Percentiles rank a stretch among this genome's conserved stretches.
phyloP scores from a whole-genome alignment of 305 asterid genomes.

The Andrographis paniculata region DNA sequence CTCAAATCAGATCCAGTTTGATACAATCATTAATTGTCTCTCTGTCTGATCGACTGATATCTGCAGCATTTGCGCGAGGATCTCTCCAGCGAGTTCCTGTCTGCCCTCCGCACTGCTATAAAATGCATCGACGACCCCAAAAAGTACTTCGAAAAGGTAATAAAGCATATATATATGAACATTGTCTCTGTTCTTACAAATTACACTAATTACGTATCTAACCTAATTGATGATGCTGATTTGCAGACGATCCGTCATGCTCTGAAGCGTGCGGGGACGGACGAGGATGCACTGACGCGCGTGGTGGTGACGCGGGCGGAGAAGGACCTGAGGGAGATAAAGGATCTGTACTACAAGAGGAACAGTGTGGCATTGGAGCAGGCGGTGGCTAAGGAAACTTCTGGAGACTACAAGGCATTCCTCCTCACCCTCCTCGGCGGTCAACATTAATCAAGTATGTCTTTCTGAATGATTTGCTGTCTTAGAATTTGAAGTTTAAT shows the following conservation, averaged over 20 bases:
- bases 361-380: slow-evolving; percentile 51
- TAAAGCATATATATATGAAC: slow-evolving; percentile 5
- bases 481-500: too few species aligned
- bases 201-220: too few species aligned
- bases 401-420: slow-evolving; percentile 61
- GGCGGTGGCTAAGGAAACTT: slow-evolving; percentile 58
- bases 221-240: too few species aligned
- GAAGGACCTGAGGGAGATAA: slow-evolving; percentile 47
- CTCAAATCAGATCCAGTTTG: too few species aligned
- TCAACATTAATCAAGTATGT: slow-evolving; percentile 32
- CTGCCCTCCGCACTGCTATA: slow-evolving; percentile 42
- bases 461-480: too few species aligned
- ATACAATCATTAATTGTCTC: too few species aligned
- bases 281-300: slow-evolving; percentile 46
- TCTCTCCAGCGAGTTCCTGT: slow-evolving; percentile 25
- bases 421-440: slow-evolving; percentile 58
- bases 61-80: slow-evolving; percentile 38
- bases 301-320: slow-evolving; percentile 61
- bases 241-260: slow-evolving; percentile 51
- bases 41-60: too few species aligned
- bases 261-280: slow-evolving; percentile 36
- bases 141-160: slow-evolving; percentile 75
- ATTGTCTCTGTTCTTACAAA: too few species aligned
- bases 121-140: slow-evolving; percentile 47
- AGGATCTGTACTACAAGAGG: slow-evolving; percentile 45